Conservation (phyloP, 495 filamentous ascomycete species). For the Neurospora tetrasperma region DNA sequence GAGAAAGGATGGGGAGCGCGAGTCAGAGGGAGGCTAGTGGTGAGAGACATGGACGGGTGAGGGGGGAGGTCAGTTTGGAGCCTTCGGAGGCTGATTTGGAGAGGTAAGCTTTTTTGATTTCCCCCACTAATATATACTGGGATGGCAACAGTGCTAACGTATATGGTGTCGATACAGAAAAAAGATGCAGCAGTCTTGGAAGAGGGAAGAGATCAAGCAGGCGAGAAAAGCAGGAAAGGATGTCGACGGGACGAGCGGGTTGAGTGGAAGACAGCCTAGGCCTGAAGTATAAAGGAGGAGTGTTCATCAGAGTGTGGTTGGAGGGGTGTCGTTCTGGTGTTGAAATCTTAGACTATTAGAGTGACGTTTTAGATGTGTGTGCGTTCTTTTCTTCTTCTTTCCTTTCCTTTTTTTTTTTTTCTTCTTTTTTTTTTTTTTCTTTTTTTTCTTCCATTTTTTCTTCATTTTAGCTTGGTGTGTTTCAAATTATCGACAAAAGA, state of each 20-base stretch:
- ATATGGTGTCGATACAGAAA: constrained; percentile 11
- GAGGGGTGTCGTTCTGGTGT: too few species aligned
- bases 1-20: background rate
- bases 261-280: background rate
- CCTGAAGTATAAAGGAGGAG: background rate
- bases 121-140: background rate
- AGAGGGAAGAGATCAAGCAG: constrained; percentile 22
- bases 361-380: too few species aligned
- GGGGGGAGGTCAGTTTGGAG: constrained; percentile 18
- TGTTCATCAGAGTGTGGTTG: too few species aligned
- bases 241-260: constrained; percentile 12
- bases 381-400: too few species aligned
- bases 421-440: too few species aligned
- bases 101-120: constrained; percentile 18
- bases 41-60: constrained; percentile 12
- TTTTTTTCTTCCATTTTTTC: too few species aligned
- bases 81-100: constrained; percentile 30
- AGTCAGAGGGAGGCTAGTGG: background rate
- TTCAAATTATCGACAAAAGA: too few species aligned
- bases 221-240: constrained; percentile 18
- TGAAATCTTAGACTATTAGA: too few species aligned
- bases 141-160: background rate
- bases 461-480: too few species aligned
- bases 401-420: too few species aligned
- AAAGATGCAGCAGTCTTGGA: constrained; percentile 22